A percentile compares a stretch with the other conserved stretches of the same genome.
Conservation (phyloP, 2,329 filamentous ascomycete species). For the Teratosphaeria pseudoeucalypti region DNA sequence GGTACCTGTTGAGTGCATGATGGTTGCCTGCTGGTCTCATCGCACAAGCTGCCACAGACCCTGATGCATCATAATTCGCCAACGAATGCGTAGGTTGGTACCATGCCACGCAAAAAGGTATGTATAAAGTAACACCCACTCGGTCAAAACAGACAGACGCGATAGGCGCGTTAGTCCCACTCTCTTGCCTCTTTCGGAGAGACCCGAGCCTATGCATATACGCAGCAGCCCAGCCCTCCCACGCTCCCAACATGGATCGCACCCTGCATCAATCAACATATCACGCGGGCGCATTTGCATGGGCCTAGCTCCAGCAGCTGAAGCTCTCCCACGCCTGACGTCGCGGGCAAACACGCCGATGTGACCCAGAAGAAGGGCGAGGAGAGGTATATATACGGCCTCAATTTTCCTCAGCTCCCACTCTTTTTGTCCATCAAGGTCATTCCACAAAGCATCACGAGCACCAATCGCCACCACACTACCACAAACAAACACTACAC, state of each 20-base stretch:
- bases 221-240: background rate
- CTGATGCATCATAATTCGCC: too few relatives aligned
- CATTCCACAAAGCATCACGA: conserved; percentile 2
- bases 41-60: too few relatives aligned
- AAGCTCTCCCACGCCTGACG: background rate
- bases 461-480: conserved; percentile 7
- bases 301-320: background rate
- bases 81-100: too few relatives aligned
- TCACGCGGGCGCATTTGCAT: background rate
- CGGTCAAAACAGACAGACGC: background rate
- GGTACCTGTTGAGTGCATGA: too few relatives aligned
- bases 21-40: too few relatives aligned
- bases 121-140: background rate
- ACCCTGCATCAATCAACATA: background rate
- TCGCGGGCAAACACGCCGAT: background rate
- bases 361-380: background rate
- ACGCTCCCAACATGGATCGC: background rate
- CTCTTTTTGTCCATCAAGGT: conserved; percentile 2
- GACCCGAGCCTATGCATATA: background rate
- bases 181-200: background rate
- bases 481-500: conserved; percentile 1
- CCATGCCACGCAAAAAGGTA: background rate
- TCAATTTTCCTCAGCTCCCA: background rate
- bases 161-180: background rate
- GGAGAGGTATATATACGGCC: background rate